phyloP scores from a whole-genome alignment of 2,329 filamentous ascomycete species.

The Trichophyton rubrum region DNA sequence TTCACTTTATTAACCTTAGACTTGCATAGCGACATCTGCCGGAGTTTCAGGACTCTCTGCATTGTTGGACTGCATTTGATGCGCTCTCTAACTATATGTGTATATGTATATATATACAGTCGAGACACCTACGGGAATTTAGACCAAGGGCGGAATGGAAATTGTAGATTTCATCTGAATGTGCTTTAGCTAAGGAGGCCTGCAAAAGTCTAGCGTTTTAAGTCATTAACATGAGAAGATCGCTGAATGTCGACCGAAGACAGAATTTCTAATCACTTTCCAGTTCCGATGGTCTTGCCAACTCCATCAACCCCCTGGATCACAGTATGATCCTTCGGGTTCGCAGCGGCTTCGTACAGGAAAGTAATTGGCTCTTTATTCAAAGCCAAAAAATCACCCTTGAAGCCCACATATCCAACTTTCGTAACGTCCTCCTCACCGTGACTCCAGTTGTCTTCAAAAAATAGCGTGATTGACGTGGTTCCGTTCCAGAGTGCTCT shows the following conservation, averaged over 20 bases:
- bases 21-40: background rate
- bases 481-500: conserved; percentile 80
- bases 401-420: conserved; percentile 78
- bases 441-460: conserved; percentile 77
- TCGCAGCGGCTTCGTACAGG: conserved; percentile 85
- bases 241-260: background rate
- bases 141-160: no score
- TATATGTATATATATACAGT: background rate
- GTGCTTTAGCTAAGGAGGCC: no score
- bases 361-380: conserved; percentile 74
- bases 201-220: no score
- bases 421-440: conserved; percentile 70
- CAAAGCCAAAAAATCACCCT: conserved; percentile 82
- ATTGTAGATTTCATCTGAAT: no score
- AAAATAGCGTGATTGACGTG: conserved; percentile 71
- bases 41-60: background rate
- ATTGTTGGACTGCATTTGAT: background rate
- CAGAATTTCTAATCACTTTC: background rate
- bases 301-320: conserved; percentile 33
- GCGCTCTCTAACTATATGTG: background rate
- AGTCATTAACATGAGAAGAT: no score
- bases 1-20: background rate
- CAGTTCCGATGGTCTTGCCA: conserved; percentile 28
- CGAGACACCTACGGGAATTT: no score
- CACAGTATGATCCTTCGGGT: conserved; percentile 66